Evolutionary conservation across 495 filamentous ascomycete genomes (phyloP).

Genomic region (Poronia punctata): DNA sequence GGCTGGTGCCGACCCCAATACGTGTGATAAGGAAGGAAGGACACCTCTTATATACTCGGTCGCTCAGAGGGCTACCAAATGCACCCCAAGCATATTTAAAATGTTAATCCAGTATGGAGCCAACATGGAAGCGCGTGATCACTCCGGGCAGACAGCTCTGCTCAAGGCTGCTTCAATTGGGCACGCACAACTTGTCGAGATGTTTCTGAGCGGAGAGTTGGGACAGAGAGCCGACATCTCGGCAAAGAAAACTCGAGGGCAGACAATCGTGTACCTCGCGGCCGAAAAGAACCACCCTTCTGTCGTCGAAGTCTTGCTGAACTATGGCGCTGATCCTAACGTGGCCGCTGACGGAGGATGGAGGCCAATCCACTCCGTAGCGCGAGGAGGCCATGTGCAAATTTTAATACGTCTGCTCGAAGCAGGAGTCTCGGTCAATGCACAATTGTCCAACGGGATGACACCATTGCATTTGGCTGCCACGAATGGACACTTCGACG

Average conservation of each 20-base stretch:
- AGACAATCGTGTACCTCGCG: constrained; percentile 51
- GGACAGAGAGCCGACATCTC: constrained; percentile 30
- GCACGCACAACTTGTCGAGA: constrained; percentile 3
- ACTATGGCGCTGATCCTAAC: constrained; percentile 42
- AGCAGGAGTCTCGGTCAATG: constrained; percentile 46
- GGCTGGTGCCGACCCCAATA: no score
- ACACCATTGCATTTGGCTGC: constrained; percentile 50
- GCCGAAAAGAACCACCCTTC: constrained; percentile 27
- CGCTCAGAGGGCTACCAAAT: neutral
- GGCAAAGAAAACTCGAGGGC: constrained; percentile 44
- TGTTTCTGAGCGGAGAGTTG: no score
- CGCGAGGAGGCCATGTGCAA: constrained; percentile 42
- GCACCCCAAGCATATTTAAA: neutral
- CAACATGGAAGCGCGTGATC: constrained; percentile 32
- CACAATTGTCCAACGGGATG: constrained; percentile 38
- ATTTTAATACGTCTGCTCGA: constrained; percentile 41
- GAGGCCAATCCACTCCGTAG: constrained; percentile 55
- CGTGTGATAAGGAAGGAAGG: constrained; percentile 30
- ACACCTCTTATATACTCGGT: neutral
- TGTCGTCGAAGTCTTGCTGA: constrained; percentile 37
- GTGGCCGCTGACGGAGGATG: constrained; percentile 49
- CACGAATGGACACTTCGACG: constrained; percentile 45
- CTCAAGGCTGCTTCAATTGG: constrained; percentile 1
- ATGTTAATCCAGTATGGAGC: constrained; percentile 31
- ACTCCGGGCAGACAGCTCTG: constrained; percentile 6